A percentile compares a stretch with the other conserved stretches of the same genome.
Conservation (phyloP, 371 early-diverging fungal genomes). For the Dinochytrium kinnereticum region DNA sequence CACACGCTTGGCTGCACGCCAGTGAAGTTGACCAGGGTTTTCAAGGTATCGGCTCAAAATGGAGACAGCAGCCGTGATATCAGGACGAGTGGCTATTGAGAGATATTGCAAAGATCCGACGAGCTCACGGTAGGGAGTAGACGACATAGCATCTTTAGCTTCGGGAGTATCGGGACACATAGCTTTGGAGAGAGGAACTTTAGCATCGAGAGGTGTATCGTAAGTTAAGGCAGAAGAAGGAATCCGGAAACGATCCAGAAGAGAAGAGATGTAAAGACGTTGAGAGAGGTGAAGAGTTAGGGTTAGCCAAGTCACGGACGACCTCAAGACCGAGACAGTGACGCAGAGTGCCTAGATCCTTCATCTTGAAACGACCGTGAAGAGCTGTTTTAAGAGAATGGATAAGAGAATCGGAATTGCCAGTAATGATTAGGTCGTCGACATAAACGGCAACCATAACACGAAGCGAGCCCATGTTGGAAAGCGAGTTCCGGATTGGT, state of each 20-base stretch:
- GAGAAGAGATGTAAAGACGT: not conserved
- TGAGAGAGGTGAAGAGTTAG: not conserved
- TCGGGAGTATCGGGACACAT: not conserved
- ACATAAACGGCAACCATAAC: conserved; percentile 29
- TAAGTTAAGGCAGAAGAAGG: not conserved
- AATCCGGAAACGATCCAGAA: not conserved
- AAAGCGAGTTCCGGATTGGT: no score
- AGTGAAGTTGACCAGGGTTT: not conserved
- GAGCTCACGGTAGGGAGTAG: not conserved
- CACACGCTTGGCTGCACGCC: not conserved
- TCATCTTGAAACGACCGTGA: not conserved
- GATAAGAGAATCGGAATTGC: not conserved
- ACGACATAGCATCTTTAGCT: not conserved
- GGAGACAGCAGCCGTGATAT: not conserved
- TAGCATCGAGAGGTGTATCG: not conserved
- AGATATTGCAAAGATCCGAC: not conserved
- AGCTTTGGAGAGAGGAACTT: not conserved
- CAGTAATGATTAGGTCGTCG: conserved; percentile 22
- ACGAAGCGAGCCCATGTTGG: no score
- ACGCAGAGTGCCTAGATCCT: not conserved
- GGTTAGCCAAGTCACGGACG: not conserved
- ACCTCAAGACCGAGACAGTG: not conserved
- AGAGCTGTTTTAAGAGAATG: not conserved
- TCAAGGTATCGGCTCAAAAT: not conserved
- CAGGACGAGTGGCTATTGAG: not conserved